phyloP scores from a whole-genome alignment of 2,329 filamentous ascomycete genomes.

The Clarireedia homoeocarpa region DNA sequence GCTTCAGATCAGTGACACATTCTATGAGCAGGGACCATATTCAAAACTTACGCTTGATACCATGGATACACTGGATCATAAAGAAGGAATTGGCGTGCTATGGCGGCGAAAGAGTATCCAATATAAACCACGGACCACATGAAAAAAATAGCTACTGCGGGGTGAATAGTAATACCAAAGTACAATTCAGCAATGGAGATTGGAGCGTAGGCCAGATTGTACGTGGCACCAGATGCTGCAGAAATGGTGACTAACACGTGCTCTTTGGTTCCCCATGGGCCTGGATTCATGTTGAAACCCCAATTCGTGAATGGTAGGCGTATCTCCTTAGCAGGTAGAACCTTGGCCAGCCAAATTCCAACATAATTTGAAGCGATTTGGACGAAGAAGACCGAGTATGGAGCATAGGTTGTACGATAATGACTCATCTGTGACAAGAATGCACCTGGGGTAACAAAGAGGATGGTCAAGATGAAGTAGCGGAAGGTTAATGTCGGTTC shows the following conservation, averaged over 20 bases:
- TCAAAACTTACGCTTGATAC: conserved; percentile 26
- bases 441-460: conserved; percentile 50
- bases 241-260: conserved; percentile 34
- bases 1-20: background rate
- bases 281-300: conserved; percentile 33
- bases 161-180: conserved; percentile 44
- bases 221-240: conserved; percentile 44
- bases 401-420: conserved; percentile 45
- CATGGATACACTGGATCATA: conserved; percentile 51
- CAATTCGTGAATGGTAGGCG: conserved; percentile 33
- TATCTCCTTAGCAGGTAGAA: conserved; percentile 39
- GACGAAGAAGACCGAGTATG: conserved; percentile 56
- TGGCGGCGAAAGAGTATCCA: conserved; percentile 50
- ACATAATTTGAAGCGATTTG: conserved; percentile 42
- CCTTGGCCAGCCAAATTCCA: conserved; percentile 36
- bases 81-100: conserved; percentile 48
- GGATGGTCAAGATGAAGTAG: conserved; percentile 46
- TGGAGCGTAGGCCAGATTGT: conserved; percentile 43
- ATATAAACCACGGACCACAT: conserved; percentile 52
- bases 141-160: conserved; percentile 49
- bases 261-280: conserved; percentile 26
- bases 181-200: conserved; percentile 50
- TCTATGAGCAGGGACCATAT: background rate
- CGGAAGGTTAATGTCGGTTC: conserved; percentile 51
- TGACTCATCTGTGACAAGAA: conserved; percentile 49